Evolutionary conservation across 345 rosid species (phyloP), one percentile per base, ranked within the genome.

Genomic region (Sonneratia alba): DNA sequence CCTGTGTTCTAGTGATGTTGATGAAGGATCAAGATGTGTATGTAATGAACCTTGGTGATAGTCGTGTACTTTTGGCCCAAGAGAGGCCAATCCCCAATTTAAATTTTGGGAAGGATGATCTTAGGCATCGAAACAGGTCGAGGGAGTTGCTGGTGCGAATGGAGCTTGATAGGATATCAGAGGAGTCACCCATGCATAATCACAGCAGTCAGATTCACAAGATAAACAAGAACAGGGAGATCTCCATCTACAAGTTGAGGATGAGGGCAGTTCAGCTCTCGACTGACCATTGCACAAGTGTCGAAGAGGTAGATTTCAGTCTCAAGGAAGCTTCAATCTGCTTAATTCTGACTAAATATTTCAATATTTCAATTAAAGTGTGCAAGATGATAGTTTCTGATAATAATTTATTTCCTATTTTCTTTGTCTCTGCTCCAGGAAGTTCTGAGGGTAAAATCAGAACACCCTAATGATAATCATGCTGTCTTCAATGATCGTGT

Each of bases 1-100:
- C 98, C 10, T 91, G 98, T 78, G 92, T 91, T 81, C 86, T 93
- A 6, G 96, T 87, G 75, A 91, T 93, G 98, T 81, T 93, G 75
- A 93, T 93, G 97, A 93, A 89, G 83, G 97, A 89, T 77, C 97
- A 93, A 80, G 96, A 93, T 81, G 98, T 93, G 72, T 93, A 93
- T 74, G 91, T 93, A 76, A 88, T 93, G 98, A 93, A 91, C 73
- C 91, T 93, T 78, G 98, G 98, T 61, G 98, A 93, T 81, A 91
- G 97, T 78, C 84, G 98, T 47, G 93, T 80, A 62, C 85, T 91
- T 78, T 84, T 93, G 83, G 97, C 97, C 43, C 97, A 93, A 75
- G 98, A 93, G 74, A 86, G 96, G 72, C 89, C 83, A 11, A 86
- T 89, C 68, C 80, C 87, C 49, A 87, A 84, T 85, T 82, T 86